These are phyloP conservation scores for Heliosperma pusillum DNA, from an alignment of 148 eudicot genomes.

Conservation along the genomic window DNA sequence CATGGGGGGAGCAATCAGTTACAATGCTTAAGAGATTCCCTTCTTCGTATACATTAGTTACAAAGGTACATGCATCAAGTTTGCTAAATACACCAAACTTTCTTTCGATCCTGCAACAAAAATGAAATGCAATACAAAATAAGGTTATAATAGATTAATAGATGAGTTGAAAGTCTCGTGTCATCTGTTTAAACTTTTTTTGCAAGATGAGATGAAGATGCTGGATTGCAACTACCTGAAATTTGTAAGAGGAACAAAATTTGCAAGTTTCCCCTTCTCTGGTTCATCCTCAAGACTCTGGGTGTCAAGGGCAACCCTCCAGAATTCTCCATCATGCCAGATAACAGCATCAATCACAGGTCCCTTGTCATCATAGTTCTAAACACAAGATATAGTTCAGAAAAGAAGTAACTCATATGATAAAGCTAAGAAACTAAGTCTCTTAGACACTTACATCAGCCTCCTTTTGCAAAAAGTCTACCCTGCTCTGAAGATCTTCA, in stretches of 20 bases:
- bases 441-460: constrained; percentile 51
- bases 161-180: not conserved
- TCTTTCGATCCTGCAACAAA: constrained; percentile 65
- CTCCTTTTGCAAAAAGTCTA: constrained; percentile 77
- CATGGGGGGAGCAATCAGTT: constrained; percentile 96
- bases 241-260: constrained; percentile 82
- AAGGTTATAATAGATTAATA: not conserved
- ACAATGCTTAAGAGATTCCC: constrained; percentile 92
- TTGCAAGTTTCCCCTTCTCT: constrained; percentile 72
- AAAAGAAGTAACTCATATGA: not conserved
- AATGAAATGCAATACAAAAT: not conserved
- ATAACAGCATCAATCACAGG: constrained; percentile 98
- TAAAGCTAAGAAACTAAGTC: constrained; percentile 1
- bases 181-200: not conserved
- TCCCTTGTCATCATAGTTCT: constrained; percentile 96
- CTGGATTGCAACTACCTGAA: constrained; percentile 47
- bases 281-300: constrained; percentile 89
- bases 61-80: constrained; percentile 85
- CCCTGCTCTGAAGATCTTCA: constrained; percentile 84
- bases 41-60: constrained; percentile 79
- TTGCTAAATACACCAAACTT: constrained; percentile 91
- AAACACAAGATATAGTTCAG: constrained; percentile 16
- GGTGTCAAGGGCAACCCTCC: constrained; percentile 97
- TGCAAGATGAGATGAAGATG: constrained; percentile 4
- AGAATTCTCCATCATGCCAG: constrained; percentile 95